phyloP scores from a whole-genome alignment of 345 rosid species.

The Populus simonii region DNA sequence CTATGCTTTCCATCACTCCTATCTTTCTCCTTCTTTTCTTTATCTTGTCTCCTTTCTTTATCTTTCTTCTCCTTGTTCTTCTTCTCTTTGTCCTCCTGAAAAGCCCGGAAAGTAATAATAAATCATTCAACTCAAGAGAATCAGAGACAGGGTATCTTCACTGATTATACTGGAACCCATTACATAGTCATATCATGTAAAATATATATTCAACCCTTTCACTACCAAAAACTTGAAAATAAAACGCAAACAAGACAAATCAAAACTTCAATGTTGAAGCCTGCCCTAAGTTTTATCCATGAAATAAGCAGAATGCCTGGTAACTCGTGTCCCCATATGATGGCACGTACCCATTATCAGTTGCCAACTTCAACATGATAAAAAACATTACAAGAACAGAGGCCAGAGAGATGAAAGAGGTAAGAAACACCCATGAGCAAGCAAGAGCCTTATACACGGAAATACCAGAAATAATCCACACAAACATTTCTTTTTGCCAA shows the following conservation, averaged over 20 bases:
- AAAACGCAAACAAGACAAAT: not conserved
- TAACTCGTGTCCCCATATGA: not conserved
- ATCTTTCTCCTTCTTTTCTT: slow-evolving; percentile 55
- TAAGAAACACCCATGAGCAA: not conserved
- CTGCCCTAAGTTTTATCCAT: not conserved
- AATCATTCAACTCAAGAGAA: not conserved
- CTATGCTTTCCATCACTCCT: slow-evolving; percentile 49
- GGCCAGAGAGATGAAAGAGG: not conserved
- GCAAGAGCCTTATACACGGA: not conserved
- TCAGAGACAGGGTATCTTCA: not conserved
- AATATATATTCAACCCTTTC: not conserved
- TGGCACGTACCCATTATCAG: not conserved
- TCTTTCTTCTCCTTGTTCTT: slow-evolving; percentile 54
- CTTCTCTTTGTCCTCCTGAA: slow-evolving; percentile 54
- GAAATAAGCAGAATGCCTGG: not conserved
- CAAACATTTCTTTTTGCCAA: not conserved
- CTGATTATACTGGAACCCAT: not conserved
- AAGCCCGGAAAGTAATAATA: not conserved
- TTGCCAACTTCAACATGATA: not conserved
- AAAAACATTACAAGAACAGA: not conserved
- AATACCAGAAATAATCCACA: not conserved
- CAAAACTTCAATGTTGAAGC: not conserved
- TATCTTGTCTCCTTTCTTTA: slow-evolving; percentile 47
- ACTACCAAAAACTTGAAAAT: not conserved
- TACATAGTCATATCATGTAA: not conserved